A percentile compares a stretch with the other conserved stretches of the same genome.
Evolutionary conservation across 2,329 filamentous ascomycete genomes (phyloP).

Genomic region (Epichloe hybrida): DNA sequence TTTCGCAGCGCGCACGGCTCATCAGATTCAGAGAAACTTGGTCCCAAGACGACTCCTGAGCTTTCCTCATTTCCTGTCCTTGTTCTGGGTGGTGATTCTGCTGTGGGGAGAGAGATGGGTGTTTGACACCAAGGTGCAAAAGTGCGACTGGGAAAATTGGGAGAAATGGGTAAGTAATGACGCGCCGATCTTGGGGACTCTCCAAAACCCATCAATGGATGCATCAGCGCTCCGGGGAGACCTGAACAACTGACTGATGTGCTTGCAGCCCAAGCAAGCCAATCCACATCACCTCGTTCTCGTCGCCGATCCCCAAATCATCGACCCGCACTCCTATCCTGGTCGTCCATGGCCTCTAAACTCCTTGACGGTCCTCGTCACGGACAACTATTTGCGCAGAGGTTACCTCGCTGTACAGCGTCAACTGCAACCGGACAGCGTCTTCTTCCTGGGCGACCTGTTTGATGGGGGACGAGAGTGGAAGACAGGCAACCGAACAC

Average conservation of each 20-base stretch:
- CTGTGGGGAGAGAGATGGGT: slow-evolving; percentile 76
- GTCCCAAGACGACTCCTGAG: slow-evolving; percentile 38
- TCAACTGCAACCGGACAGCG: slow-evolving; percentile 66
- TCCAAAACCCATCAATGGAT: too few relatives aligned
- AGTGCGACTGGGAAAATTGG: slow-evolving; percentile 77
- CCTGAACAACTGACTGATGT: not conserved
- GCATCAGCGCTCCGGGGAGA: too few relatives aligned
- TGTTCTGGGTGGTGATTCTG: slow-evolving; percentile 63
- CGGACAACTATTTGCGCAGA: slow-evolving; percentile 80
- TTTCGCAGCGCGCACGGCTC: slow-evolving; percentile 15
- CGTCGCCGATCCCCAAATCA: slow-evolving; percentile 81
- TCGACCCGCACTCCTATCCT: slow-evolving; percentile 90
- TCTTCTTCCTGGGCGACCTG: slow-evolving; percentile 85
- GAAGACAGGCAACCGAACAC: slow-evolving; percentile 52
- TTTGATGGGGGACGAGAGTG: slow-evolving; percentile 96
- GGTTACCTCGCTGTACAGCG: slow-evolving; percentile 69
- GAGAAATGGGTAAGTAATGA: slow-evolving; percentile 75
- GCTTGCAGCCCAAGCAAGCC: slow-evolving; percentile 56
- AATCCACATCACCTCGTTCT: slow-evolving; percentile 74
- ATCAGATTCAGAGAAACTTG: slow-evolving; percentile 28
- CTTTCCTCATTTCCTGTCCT: slow-evolving; percentile 53
- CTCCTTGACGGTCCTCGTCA: slow-evolving; percentile 44
- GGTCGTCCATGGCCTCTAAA: slow-evolving; percentile 53
- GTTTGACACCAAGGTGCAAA: slow-evolving; percentile 56
- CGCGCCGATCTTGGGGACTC: not conserved